These are phyloP conservation scores for Neurospora sp. DNA, from an alignment of 495 filamentous ascomycete species.

Conservation along the genomic window DNA sequence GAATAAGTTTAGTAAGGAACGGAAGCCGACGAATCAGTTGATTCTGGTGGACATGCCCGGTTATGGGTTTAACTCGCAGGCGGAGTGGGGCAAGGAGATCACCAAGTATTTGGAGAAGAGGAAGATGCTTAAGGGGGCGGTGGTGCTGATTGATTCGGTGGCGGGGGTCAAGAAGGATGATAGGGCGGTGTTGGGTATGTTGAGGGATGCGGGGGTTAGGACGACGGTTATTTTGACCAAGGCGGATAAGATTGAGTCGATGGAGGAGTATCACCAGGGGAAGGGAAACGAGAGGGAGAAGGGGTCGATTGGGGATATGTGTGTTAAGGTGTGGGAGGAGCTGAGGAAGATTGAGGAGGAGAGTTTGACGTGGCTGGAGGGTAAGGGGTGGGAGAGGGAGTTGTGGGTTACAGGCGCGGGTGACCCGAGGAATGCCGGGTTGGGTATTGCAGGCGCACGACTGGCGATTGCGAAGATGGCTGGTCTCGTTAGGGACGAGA, in stretches of 20 bases:
- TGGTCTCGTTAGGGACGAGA: constrained; percentile 23
- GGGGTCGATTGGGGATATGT: constrained; percentile 23
- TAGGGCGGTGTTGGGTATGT: constrained; percentile 49
- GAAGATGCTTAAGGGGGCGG: constrained; percentile 68
- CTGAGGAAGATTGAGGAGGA: constrained; percentile 23
- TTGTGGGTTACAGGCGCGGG: constrained; percentile 40
- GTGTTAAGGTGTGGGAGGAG: constrained; percentile 26
- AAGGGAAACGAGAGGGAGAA: constrained; percentile 8
- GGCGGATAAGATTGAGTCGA: constrained; percentile 45
- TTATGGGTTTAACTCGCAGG: constrained; percentile 68
- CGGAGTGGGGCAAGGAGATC: constrained; percentile 79
- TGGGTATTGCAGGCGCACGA: constrained; percentile 25
- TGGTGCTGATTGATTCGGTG: constrained; percentile 70
- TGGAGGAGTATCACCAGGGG: background rate
- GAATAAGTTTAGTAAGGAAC: constrained; percentile 34
- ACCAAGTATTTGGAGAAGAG: constrained; percentile 69
- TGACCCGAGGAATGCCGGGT: constrained; percentile 14
- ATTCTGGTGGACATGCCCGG: constrained; percentile 86
- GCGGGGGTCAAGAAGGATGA: constrained; percentile 76
- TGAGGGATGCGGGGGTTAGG: constrained; percentile 52
- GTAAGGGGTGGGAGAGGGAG: constrained; percentile 36
- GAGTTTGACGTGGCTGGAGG: constrained; percentile 18
- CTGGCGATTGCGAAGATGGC: constrained; percentile 32
- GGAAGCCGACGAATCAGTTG: constrained; percentile 45
- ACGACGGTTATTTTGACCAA: constrained; percentile 81